Conservation (phyloP, 192 early-diverging fungal species). For the Chytriomyces confervae region DNA sequence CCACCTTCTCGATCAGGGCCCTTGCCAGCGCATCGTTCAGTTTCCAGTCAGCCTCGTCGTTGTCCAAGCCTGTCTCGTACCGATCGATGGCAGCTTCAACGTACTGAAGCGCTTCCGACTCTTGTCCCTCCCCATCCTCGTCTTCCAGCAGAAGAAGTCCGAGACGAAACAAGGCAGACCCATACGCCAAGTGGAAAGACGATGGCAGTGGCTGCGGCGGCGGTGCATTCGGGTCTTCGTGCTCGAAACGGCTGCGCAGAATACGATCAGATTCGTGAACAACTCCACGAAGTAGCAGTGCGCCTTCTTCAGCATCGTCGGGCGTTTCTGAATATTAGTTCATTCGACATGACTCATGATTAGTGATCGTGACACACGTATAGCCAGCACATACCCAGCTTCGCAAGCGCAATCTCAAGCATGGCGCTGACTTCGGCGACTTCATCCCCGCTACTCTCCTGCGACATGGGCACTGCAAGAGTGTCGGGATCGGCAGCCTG, state of each 20-base stretch:
- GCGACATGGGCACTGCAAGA: slow-evolving; percentile 9
- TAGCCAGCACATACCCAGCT: neutral
- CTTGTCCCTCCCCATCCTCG: slow-evolving; percentile 28
- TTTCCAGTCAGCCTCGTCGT: slow-evolving; percentile 20
- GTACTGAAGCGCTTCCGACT: slow-evolving; percentile 13
- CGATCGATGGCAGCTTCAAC: slow-evolving; percentile 37
- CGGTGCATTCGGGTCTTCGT: slow-evolving; percentile 17
- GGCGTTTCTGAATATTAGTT: neutral
- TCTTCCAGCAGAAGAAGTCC: slow-evolving; percentile 20
- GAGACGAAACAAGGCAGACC: slow-evolving; percentile 38
- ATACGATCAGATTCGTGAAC: slow-evolving; percentile 48
- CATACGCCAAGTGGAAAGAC: slow-evolving; percentile 42
- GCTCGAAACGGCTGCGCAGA: slow-evolving; percentile 16
- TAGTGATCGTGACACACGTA: neutral
- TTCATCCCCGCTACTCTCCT: slow-evolving; percentile 14
- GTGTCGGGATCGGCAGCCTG: neutral
- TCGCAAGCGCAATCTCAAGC: slow-evolving; percentile 22
- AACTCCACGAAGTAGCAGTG: slow-evolving; percentile 38
- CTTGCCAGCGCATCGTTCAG: slow-evolving; percentile 18
- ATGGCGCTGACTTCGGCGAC: slow-evolving; percentile 17
- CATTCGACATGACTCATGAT: neutral
- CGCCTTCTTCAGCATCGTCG: slow-evolving; percentile 43
- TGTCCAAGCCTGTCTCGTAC: slow-evolving; percentile 31
- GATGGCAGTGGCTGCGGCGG: slow-evolving; percentile 25
- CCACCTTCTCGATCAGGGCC: slow-evolving; percentile 24